phyloP scores from a whole-genome alignment of 2,329 filamentous ascomycete genomes.

The Colletotrichum truncatum region DNA sequence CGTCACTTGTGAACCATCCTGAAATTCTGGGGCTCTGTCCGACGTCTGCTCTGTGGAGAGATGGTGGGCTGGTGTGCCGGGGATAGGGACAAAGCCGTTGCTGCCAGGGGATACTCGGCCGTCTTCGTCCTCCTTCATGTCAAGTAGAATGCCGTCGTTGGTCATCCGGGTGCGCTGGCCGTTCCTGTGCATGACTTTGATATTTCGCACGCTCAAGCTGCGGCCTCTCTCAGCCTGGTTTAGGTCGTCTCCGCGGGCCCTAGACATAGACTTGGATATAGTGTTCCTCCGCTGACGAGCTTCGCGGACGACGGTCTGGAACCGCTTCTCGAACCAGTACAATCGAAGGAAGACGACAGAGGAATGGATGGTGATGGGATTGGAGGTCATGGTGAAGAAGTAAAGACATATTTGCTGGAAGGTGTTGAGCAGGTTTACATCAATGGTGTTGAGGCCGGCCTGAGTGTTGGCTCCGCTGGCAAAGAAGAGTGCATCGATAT shows the following conservation, averaged over 20 bases:
- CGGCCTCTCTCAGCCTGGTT: constrained; percentile 64
- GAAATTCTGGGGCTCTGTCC: not conserved
- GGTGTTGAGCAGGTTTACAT: constrained; percentile 73
- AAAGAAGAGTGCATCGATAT: constrained; percentile 91
- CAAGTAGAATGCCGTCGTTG: constrained; percentile 67
- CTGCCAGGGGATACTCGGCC: constrained; percentile 30
- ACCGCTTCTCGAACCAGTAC: constrained; percentile 98
- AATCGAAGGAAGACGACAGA: constrained; percentile 91
- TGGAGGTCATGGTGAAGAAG: constrained; percentile 76
- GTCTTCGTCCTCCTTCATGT: constrained; percentile 47
- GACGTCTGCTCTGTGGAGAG: constrained; percentile 18
- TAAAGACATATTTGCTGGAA: constrained; percentile 81
- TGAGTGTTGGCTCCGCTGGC: constrained; percentile 88
- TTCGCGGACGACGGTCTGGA: constrained; percentile 83
- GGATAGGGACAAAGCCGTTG: constrained; percentile 24
- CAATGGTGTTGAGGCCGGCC: constrained; percentile 86
- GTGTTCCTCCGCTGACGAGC: constrained; percentile 73
- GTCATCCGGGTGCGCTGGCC: constrained; percentile 65
- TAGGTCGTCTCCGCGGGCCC: constrained; percentile 49
- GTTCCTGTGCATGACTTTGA: constrained; percentile 71
- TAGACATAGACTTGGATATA: constrained; percentile 69
- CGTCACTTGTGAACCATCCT: not conserved
- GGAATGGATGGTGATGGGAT: constrained; percentile 85
- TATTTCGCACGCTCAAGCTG: constrained; percentile 63
- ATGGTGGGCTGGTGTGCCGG: not conserved